These are phyloP conservation scores for Epichloe typhina DNA, from an alignment of 2,329 filamentous ascomycete species.

Conservation along the genomic window DNA sequence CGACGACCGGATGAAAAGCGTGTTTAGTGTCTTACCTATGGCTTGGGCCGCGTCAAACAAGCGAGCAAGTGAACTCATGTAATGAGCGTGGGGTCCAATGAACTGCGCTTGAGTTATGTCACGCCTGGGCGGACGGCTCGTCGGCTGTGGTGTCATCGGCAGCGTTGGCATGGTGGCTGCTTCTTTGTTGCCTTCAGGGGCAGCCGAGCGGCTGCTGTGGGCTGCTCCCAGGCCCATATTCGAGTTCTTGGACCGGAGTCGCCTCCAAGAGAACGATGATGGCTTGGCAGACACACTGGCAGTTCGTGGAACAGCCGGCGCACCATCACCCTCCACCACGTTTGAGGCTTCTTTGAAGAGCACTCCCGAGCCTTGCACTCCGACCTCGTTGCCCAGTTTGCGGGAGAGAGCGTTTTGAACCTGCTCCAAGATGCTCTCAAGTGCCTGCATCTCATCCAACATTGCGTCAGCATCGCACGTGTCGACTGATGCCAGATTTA, in stretches of 20 bases:
- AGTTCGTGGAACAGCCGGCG: constrained; percentile 34
- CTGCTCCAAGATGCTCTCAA: constrained; percentile 78
- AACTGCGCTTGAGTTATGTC: constrained; percentile 59
- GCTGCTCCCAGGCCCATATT: constrained; percentile 42
- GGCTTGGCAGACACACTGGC: constrained; percentile 55
- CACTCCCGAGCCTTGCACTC: constrained; percentile 57
- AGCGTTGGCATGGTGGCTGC: constrained; percentile 52
- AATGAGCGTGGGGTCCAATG: constrained; percentile 72
- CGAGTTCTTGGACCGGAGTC: constrained; percentile 81
- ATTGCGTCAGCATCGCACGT: constrained; percentile 84
- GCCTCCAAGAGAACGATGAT: constrained; percentile 69
- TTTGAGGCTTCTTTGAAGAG: constrained; percentile 60
- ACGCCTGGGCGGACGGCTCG: constrained; percentile 56
- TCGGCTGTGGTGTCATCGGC: constrained; percentile 58
- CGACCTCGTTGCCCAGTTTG: constrained; percentile 87
- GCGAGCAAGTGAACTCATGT: constrained; percentile 81
- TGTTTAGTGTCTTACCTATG: constrained; percentile 47
- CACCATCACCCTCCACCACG: constrained; percentile 30
- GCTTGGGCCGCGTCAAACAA: constrained; percentile 89
- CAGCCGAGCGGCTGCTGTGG: constrained; percentile 24
- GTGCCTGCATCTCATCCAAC: constrained; percentile 81
- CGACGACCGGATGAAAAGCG: too few relatives aligned
- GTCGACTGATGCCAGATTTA: constrained; percentile 73
- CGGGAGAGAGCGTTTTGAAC: constrained; percentile 65
- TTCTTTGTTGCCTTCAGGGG: constrained; percentile 17